phyloP scores from a whole-genome alignment of 768 basidiomycete genomes.

The Auricularia auricula-judae region DNA sequence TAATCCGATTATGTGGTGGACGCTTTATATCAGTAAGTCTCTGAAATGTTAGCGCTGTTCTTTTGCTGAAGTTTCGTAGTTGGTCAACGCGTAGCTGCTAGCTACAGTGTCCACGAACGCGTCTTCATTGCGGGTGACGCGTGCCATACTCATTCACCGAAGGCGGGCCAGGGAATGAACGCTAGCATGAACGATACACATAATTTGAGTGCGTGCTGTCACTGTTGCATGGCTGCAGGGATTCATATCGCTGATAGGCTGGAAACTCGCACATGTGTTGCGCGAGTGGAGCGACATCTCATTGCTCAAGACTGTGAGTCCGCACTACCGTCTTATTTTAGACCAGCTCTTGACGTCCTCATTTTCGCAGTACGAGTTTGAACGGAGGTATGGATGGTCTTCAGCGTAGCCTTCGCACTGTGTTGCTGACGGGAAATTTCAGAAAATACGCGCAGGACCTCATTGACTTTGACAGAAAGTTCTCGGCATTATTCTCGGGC shows the following conservation, averaged over 20 bases:
- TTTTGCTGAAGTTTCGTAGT: conserved; percentile 27
- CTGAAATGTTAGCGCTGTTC: not conserved
- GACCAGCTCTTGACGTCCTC: not conserved
- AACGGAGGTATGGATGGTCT: conserved; percentile 30
- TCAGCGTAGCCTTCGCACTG: not conserved
- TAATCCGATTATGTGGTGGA: conserved; percentile 57
- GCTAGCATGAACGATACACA: conserved; percentile 68
- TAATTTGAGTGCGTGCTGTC: conserved; percentile 38
- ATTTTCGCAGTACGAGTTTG: conserved; percentile 46
- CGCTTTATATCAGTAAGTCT: conserved; percentile 52
- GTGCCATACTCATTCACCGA: conserved; percentile 28
- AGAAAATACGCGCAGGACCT: conserved; percentile 56
- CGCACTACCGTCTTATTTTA: not conserved
- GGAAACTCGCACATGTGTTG: conserved; percentile 51
- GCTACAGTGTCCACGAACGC: conserved; percentile 47
- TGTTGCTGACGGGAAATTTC: not conserved
- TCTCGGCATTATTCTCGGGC: conserved; percentile 54
- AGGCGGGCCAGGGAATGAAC: conserved; percentile 59
- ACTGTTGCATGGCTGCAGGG: too few species aligned
- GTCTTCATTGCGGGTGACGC: conserved; percentile 73
- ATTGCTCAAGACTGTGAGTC: conserved; percentile 39
- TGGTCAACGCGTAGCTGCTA: conserved; percentile 62
- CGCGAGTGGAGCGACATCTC: conserved; percentile 39
- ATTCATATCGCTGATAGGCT: conserved; percentile 24
- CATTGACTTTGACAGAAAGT: conserved; percentile 59